Base-by-base conservation (phyloP, 2,329 filamentous ascomycete species). In the Neocatenulostroma microsporum region DNA sequence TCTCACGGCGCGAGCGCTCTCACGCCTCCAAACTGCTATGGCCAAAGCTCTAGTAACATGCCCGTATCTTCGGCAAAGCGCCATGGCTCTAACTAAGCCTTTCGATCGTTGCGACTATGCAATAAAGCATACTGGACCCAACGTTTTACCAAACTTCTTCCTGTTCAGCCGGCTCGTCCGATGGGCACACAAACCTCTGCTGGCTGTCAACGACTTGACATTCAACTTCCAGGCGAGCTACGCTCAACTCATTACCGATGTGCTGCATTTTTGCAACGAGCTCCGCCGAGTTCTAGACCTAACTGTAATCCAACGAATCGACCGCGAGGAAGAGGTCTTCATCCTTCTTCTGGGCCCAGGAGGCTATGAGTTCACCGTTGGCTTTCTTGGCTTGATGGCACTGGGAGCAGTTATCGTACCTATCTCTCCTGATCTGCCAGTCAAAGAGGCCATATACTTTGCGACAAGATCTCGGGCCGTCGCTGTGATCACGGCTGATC, bases 371-470 rank as follows among this genome's bases (percentile, higher is more conserved):
- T 70, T 63, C 44, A 57, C 62, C 5, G 63, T 69, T 14, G 66
- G 60, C 4, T 64, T 69, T 40, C 54, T 69, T 20, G 61, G 66
- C 3, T 54, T 67, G n/a, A 51, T 67, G 25, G 67, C 67, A 7
- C 43, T 68, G 2, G 67, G 67, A 15, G 67, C 61, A 4, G 66
- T 64, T n/a, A 60, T 61, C 2, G 67, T 70, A 4, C 67, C 66
- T 3, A 61, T 69, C 36, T 56, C 59, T 19, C 56, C 62, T 10
- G 58, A 54, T n/a, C 40, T 67, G 4, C 61, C 64, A 1, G 53
- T 64, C 7, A 55, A 66, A 31, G 66, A 69, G 45, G 62, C 62
- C 4, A 48, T 54, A 9, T 68, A 68, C 42, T 68, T 66, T 36
- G 51, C 63, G 4, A 54, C 57, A 7, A 67, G 65, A 37, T 62